Percentiles rank a stretch among this genome's conserved stretches.
Conservation (phyloP, 2,329 filamentous ascomycete species). For the Beauveria sp. region DNA sequence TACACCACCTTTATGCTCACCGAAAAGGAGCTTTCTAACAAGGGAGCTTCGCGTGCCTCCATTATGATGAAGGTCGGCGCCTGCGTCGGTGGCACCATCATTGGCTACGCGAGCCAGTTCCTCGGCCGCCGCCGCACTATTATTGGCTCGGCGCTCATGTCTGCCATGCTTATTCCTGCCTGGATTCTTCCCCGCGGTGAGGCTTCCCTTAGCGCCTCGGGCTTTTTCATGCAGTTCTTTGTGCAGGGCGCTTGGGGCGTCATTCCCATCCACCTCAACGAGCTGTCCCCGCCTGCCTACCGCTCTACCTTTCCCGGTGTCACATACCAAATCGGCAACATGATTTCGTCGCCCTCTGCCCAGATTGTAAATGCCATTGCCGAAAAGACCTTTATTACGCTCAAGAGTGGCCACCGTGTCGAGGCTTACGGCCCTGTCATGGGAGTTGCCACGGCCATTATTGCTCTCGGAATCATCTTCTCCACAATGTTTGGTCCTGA, state of each 20-base stretch:
- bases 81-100: slow-evolving; percentile 63
- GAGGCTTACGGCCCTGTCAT: slow-evolving; percentile 69
- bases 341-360: slow-evolving; percentile 63
- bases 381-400: slow-evolving; percentile 51
- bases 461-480: slow-evolving; percentile 59
- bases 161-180: slow-evolving; percentile 56
- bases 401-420: slow-evolving; percentile 46
- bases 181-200: slow-evolving; percentile 62
- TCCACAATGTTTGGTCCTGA: slow-evolving; percentile 67
- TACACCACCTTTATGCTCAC: slow-evolving; percentile 76
- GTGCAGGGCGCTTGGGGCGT: slow-evolving; percentile 61
- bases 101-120: slow-evolving; percentile 70
- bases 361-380: slow-evolving; percentile 73
- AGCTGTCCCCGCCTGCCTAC: slow-evolving; percentile 63
- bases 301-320: slow-evolving; percentile 64
- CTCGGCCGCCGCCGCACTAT: slow-evolving; percentile 66
- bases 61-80: slow-evolving; percentile 76
- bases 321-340: slow-evolving; percentile 68
- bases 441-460: slow-evolving; percentile 71
- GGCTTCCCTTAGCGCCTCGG: slow-evolving; percentile 50
- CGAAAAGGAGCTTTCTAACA: slow-evolving; percentile 61
- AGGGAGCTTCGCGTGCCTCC: slow-evolving; percentile 61
- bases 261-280: slow-evolving; percentile 66
- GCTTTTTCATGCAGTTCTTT: slow-evolving; percentile 65
- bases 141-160: slow-evolving; percentile 51